phyloP scores from a whole-genome alignment of 441 rosid genomes.

The Brassica hybrid region DNA sequence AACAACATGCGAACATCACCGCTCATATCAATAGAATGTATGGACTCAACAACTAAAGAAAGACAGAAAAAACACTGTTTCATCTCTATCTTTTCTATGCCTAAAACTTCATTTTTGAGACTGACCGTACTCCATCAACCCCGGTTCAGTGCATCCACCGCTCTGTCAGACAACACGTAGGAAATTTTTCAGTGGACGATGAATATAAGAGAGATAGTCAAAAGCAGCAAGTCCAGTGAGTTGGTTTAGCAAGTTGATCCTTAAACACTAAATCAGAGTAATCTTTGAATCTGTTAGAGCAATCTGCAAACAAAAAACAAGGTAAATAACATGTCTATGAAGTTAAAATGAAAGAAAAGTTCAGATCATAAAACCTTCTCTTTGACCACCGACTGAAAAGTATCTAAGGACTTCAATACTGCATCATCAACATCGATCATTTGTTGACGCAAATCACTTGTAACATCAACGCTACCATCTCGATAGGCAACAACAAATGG shows the following conservation, averaged over 20 bases:
- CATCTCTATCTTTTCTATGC: background rate
- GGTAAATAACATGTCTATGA: background rate
- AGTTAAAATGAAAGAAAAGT: background rate
- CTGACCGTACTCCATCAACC: background rate
- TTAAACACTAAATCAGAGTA: background rate
- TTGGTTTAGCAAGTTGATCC: background rate
- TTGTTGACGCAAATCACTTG: too few relatives aligned
- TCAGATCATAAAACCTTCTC: background rate
- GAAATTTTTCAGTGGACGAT: background rate
- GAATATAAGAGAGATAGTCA: background rate
- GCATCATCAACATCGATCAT: background rate
- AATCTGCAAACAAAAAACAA: background rate
- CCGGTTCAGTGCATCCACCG: background rate
- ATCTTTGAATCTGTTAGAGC: background rate
- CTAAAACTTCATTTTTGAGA: background rate
- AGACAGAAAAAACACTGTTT: too few relatives aligned
- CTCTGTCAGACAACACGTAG: background rate
- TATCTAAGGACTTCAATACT: background rate
- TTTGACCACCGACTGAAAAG: background rate
- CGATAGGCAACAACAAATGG: background rate
- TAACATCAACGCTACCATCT: too few relatives aligned
- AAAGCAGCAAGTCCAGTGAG: background rate
- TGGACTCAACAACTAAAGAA: background rate
- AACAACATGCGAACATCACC: background rate
- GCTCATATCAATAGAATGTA: background rate